phyloP scores from a whole-genome alignment of 306 rosid species.

The Alnus rubra region DNA sequence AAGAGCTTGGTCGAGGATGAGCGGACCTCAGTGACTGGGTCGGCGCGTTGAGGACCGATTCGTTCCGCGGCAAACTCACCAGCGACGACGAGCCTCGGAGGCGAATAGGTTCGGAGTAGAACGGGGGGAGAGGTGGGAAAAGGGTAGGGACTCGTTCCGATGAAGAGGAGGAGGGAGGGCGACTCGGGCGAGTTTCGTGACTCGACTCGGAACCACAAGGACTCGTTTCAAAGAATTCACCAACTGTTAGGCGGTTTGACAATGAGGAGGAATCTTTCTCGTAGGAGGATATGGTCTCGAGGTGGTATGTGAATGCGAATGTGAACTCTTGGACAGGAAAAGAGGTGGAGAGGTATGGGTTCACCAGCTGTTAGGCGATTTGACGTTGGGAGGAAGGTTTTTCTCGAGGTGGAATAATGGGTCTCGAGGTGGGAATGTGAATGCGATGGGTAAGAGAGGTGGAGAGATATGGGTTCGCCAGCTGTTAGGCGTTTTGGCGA shows the following conservation, averaged over 20 bases:
- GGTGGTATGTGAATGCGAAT: slow-evolving; percentile 4
- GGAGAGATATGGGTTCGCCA: slow-evolving; percentile 21
- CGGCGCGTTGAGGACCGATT: slow-evolving; percentile 50
- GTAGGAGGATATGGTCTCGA: slow-evolving; percentile 20
- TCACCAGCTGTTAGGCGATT: slow-evolving; percentile 9
- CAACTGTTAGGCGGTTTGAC: neutral
- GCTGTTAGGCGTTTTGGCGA: neutral
- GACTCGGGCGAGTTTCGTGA: slow-evolving; percentile 36
- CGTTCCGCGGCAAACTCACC: slow-evolving; percentile 31
- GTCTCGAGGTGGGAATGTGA: slow-evolving; percentile 8
- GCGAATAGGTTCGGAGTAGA: slow-evolving; percentile 27
- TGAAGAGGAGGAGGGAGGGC: slow-evolving; percentile 37
- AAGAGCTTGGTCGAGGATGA: slow-evolving; percentile 81
- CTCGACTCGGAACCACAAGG: slow-evolving; percentile 14
- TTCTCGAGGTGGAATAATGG: neutral
- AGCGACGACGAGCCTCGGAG: slow-evolving; percentile 37
- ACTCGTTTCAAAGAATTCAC: slow-evolving; percentile 14
- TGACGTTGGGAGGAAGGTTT: slow-evolving; percentile 7
- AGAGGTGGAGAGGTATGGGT: slow-evolving; percentile 40
- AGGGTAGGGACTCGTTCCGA: slow-evolving; percentile 23
- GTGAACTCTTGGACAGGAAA: slow-evolving; percentile 40
- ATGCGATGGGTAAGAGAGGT: slow-evolving; percentile 46
- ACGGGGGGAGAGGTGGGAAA: slow-evolving; percentile 22
- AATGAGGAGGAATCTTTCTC: neutral
- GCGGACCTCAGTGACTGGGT: slow-evolving; percentile 89